Evolutionary conservation across 2,329 filamentous ascomycete genomes (phyloP), one percentile per base, ranked within the genome.

Genomic region (Xylaria sp.): DNA sequence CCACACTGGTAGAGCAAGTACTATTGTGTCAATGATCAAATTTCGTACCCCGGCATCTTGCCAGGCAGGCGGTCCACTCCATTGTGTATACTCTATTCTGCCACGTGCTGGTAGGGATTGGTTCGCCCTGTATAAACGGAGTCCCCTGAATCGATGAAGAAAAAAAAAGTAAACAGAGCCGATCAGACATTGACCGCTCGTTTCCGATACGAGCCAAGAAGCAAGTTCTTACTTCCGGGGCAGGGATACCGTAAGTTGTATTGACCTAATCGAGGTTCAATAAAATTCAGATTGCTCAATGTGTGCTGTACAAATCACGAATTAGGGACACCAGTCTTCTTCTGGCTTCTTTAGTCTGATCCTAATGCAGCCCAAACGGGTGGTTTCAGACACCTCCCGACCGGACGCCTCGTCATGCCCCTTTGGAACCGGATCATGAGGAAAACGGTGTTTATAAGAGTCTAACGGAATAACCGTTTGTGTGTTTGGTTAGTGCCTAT

Each of bases 51-150:
- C 4, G 35, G 40, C 25, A 35, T n/a, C 9, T 35, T 25, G 47
- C 18, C 18, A 44, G 35, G 35, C 42, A 58, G 12, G 37, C 37
- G 2, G 6, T 5, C 16, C 35, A 8, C 21, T 13, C 23, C 60
- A n/a, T 18, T 18, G 16, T 54, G 42, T 60, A 29, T 60, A 25
- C 32, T 51, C 18, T 59, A 25, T 37, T 29, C 23, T 48, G 44
- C 66, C 66, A 69, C 62, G 62, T 69, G 66, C 66, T 42, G 55
- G 66, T 68, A 65, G 53, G 61, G 66, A 51, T 68, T 42, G 50
- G 25, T 16, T 40, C 54, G 23, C 47, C 54, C 55, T 40, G 60
- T 57, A 63, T 13, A n/a, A 58, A 29, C 53, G 54, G 61, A 60
- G 29, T 44, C 5, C 3, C 40, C 40, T 13, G 40, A 2, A 18